Evolutionary conservation across 805 yeast genomes (phyloP), one percentile per base, ranked within the genome.

Genomic region (Wickerhamomyces ciferrii): DNA sequence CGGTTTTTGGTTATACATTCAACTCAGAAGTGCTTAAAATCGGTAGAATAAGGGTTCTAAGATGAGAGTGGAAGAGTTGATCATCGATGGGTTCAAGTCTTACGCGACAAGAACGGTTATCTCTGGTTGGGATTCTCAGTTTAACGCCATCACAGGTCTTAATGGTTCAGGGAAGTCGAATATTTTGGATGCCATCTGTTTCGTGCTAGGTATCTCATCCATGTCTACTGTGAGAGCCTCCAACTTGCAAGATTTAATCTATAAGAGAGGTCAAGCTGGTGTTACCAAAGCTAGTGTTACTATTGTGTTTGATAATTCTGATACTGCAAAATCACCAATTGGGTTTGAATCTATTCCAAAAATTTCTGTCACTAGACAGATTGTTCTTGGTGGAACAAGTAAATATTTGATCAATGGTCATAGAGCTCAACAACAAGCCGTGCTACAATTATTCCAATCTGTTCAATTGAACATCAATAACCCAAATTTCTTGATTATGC

Each of bases 131-230:
- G 99, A 94, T 66, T 78, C 87, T 1, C 96, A 87, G 67, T 95
- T 94, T 69, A 94, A 95, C 68, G 97, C 98, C 57, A 92, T 94
- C 62, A 95, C 99, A 0, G 99, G 99, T 8, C 74, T 94, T 43
- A 94, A 94, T 63, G 99, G 99, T 10, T 89, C 97, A 0, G 99
- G 99, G 6, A 94, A 94, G 61, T 92, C 98, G 20, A 94, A 94
- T 63, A 91, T 94, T 48, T 72, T 94, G 39, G 99, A 94, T 66
- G 96, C 99, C 47, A 92, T 94, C 47, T 94, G 99, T 67, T 94
- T 94, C 66, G 99, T 95, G n/a, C 73, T 94, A 31, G 99, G 99
- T 46, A 91, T 94, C 49, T 84, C 96, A 1, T 81, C 96, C 13
- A 90, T 92, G 94, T 64, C 87, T n/a, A 87, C 96, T 0, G 97